A percentile compares a stretch with the other conserved stretches of the same genome.
phyloP scores from a whole-genome alignment of 257 asterid species.

The Solanum virginianum region DNA sequence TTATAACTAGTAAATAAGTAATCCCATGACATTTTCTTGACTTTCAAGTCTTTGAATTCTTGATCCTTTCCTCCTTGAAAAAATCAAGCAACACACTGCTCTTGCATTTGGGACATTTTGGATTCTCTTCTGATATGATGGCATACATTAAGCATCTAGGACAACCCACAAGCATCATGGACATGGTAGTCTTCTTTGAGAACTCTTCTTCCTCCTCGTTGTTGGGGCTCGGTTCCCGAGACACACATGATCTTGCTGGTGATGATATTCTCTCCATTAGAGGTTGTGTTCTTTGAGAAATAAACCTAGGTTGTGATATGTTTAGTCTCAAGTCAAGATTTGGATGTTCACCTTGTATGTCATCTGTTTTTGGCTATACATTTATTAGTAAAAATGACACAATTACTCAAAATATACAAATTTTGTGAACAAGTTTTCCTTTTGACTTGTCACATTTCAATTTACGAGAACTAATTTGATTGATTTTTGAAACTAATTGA shows the following conservation, averaged over 20 bases:
- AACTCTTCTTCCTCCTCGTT: neutral
- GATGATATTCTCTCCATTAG: conserved; percentile 10
- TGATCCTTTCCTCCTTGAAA: conserved; percentile 20
- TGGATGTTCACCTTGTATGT: conserved; percentile 8
- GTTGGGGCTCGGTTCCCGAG: conserved; percentile 21
- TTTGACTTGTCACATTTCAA: no score
- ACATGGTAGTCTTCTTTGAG: neutral
- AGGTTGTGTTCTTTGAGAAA: neutral
- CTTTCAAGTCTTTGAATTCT: conserved; percentile 13
- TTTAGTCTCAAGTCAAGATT: conserved; percentile 35
- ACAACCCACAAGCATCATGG: conserved; percentile 45
- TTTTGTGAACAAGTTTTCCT: neutral
- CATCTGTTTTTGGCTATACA: neutral
- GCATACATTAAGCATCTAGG: conserved; percentile 45
- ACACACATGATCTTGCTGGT: conserved; percentile 35
- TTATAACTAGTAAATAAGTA: neutral
- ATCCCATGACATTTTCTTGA: neutral
- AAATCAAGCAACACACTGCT: conserved; percentile 55
- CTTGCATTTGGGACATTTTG: conserved; percentile 45
- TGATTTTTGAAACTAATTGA: no score
- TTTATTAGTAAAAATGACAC: neutral
- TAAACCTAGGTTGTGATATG: conserved; percentile 23
- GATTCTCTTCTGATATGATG: conserved; percentile 28
- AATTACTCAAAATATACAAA: neutral
- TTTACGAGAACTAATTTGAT: no score